Evolutionary conservation across 73 alveolate species (phyloP), one percentile per base, ranked within the genome.

Genomic region (Paramecium octaurelia): DNA sequence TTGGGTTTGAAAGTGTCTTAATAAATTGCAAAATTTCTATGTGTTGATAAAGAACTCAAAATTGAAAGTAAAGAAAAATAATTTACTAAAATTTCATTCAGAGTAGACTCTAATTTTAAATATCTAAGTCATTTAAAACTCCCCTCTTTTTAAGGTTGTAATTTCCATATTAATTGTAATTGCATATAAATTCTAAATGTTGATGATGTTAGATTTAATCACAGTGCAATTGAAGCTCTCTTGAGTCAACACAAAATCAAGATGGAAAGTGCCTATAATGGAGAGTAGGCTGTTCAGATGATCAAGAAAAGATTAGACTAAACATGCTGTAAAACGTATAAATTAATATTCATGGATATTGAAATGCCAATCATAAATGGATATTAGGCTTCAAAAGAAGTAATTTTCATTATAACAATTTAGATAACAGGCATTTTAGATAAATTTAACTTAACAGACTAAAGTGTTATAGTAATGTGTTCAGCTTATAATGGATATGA

Each of bases 301-400:
- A 58, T 80, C 6, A 48, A 31, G 8, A 44, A 27, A 42, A 23
- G 57, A 24, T 44, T 44, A 48, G 34, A 40, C 48, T 20, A 40
- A 80, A 12, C 8, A 10, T 80, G 91, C 46, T 42, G 75, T 35
- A 31, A 27, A 2, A 48, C 76, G 0, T 80, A 44, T 44, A 80
- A 46, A 80, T 11, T 80, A 20, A 80, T 80, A 42, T 48, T 80
- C 43, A 80, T 80, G 91, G 76, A 80, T 44, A 80, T 80, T 23
- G 77, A 80, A 48, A 80, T 80, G 75, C 91, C 91, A 11, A 80
- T 80, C 5, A 23, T 40, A 80, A 48, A 80, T 44, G 91, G 91
- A 31, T 44, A 44, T 48, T 24, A 20, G 23, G 91, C 75, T 23
- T 31, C 76, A n/a, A 46, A 44, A 44, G 76, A 44, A 80, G 91